Conservation (phyloP, 805 yeast genomes). For the Wickerhamomyces xylosicus region DNA sequence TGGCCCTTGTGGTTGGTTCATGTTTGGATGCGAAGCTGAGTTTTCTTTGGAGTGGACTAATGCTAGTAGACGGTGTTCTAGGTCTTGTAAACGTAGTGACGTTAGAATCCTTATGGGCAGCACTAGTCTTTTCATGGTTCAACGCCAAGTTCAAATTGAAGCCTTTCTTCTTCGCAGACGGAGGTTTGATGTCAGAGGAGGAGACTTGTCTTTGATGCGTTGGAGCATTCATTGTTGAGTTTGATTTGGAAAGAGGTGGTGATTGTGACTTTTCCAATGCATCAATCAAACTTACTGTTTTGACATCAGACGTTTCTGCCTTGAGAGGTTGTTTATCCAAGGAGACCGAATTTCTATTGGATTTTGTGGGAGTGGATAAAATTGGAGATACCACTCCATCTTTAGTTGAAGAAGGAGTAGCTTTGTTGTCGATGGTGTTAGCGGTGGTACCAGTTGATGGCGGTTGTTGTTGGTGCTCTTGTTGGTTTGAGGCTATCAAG, state of each 20-base stretch:
- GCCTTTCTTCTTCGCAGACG: conserved; percentile 10
- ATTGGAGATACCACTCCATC: conserved; percentile 10
- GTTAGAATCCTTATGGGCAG: background rate
- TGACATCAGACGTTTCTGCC: background rate
- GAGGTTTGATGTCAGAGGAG: background rate
- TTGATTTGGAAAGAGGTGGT: conserved; percentile 1
- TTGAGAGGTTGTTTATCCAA: conserved; percentile 15
- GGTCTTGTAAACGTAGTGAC: background rate
- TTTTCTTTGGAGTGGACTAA: background rate
- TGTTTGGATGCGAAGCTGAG: background rate
- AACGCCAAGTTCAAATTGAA: conserved; percentile 15
- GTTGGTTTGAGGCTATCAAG: too few species aligned
- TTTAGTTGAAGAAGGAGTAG: background rate
- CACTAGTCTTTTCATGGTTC: conserved; percentile 2
- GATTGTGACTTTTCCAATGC: background rate
- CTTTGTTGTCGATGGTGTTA: conserved; percentile 3
- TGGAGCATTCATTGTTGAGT: background rate
- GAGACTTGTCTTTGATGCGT: background rate
- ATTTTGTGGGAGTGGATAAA: conserved; percentile 18
- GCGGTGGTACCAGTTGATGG: too few species aligned
- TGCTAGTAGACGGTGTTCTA: background rate
- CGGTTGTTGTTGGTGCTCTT: too few species aligned
- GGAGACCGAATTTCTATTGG: conserved; percentile 14
- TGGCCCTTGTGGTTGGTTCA: conserved; percentile 8
- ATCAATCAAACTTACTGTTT: background rate